These are phyloP conservation scores for Cetraspora pellucida DNA, from an alignment of 192 early-diverging fungal species.

Conservation along the genomic window DNA sequence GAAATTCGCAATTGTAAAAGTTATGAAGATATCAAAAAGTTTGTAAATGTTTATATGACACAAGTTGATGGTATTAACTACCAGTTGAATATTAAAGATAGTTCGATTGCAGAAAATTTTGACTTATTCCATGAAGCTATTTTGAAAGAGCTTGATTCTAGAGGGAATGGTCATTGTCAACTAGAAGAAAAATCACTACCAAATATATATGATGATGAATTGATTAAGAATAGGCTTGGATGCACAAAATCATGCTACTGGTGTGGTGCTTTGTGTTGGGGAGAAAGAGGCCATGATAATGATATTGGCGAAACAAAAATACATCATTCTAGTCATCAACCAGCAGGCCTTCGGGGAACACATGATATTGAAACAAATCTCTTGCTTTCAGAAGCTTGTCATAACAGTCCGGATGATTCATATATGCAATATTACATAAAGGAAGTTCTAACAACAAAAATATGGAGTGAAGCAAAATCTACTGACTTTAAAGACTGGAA, in stretches of 20 bases:
- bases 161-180: background rate
- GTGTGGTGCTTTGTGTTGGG: constrained; percentile 13
- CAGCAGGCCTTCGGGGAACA: background rate
- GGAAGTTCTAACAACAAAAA: background rate
- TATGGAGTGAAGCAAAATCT: constrained; percentile 5
- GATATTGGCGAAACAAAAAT: constrained; percentile 10
- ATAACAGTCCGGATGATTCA: background rate
- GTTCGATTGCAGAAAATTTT: background rate
- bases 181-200: background rate
- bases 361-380: background rate
- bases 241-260: constrained; percentile 20
- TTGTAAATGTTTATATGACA: constrained; percentile 20
- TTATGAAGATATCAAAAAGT: constrained; percentile 20
- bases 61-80: constrained; percentile 31
- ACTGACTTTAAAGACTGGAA: constrained; percentile 17
- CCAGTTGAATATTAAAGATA: background rate
- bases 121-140: background rate
- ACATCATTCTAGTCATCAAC: constrained; percentile 30
- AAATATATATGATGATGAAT: constrained; percentile 14
- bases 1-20: background rate
- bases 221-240: constrained; percentile 18
- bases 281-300: background rate
- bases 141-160: background rate
- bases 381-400: background rate
- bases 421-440: background rate